Evolutionary conservation across 2,329 filamentous ascomycete genomes (phyloP).

Genomic region (Pseudocercospora macadamiae): DNA sequence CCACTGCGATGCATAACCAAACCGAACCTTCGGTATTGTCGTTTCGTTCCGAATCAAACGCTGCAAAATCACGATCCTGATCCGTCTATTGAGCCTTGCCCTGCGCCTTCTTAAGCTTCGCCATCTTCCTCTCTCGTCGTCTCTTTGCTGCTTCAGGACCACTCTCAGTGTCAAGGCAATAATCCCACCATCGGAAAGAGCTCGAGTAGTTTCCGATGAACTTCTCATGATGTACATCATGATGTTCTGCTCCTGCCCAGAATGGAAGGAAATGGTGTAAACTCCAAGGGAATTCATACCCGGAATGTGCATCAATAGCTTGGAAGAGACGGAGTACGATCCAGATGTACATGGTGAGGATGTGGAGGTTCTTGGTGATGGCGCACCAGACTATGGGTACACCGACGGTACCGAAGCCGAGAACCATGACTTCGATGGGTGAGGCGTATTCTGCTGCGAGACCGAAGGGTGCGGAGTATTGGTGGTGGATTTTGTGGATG

Average conservation of each 20-base stretch:
- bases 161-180: slow-evolving; percentile 87
- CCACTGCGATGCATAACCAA: slow-evolving; percentile 18
- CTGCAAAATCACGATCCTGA: neutral
- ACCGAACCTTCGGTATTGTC: neutral
- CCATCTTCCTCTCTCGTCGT: slow-evolving; percentile 77
- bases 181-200: slow-evolving; percentile 99
- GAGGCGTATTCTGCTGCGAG: slow-evolving; percentile 97
- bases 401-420: slow-evolving; percentile 84
- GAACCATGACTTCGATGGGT: slow-evolving; percentile 93
- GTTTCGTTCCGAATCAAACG: neutral
- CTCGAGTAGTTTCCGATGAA: slow-evolving; percentile 98
- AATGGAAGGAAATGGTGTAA: slow-evolving; percentile 94
- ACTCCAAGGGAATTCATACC: slow-evolving; percentile 98
- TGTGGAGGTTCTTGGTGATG: slow-evolving; percentile 84
- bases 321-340: slow-evolving; percentile 92
- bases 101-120: slow-evolving; percentile 70
- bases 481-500: slow-evolving; percentile 99
- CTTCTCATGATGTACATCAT: slow-evolving; percentile 96
- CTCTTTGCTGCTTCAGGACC: slow-evolving; percentile 83
- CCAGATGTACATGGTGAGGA: slow-evolving; percentile 98
- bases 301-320: slow-evolving; percentile 95
- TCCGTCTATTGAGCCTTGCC: slow-evolving; percentile 35
- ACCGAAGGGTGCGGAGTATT: slow-evolving; percentile 96
- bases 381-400: slow-evolving; percentile 81
- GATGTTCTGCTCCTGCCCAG: slow-evolving; percentile 96